Percentiles rank a stretch among this genome's conserved stretches.
Evolutionary conservation across 169 alveolate genomes (phyloP).

Genomic region (Theileria parva): DNA sequence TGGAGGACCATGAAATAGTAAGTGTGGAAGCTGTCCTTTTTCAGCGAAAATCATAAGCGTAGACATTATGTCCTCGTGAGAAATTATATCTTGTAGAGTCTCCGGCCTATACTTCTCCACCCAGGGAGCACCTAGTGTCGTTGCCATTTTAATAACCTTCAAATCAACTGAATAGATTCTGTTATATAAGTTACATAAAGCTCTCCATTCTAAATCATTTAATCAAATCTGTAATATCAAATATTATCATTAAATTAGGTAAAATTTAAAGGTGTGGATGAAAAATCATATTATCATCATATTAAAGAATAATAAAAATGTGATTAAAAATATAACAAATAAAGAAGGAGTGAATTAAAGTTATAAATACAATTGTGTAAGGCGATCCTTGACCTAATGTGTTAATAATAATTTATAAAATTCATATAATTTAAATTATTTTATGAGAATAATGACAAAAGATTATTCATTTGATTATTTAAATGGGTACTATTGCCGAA

Average conservation of each 20-base stretch:
- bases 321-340: background rate
- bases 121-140: conserved; percentile 68
- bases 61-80: conserved; percentile 91
- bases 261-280: background rate
- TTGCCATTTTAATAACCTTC: conserved; percentile 33
- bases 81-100: conserved; percentile 88
- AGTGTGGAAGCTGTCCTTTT: conserved; percentile 94
- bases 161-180: conserved; percentile 6
- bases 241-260: background rate
- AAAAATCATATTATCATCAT: background rate
- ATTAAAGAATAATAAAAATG: too few relatives aligned
- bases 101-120: conserved; percentile 96
- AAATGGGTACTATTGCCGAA: conserved; percentile 28
- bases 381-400: background rate
- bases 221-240: background rate
- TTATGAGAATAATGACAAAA: background rate
- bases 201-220: background rate
- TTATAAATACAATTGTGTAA: background rate
- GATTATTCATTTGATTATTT: background rate
- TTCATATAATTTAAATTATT: background rate
- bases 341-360: background rate
- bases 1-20: conserved; percentile 97
- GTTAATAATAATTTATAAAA: conserved; percentile 5
- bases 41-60: conserved; percentile 89
- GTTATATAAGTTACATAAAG: too few relatives aligned